Evolutionary conservation across 345 rosid genomes (phyloP), one percentile per base, ranked within the genome.

Genomic region (Brassica nigra): DNA sequence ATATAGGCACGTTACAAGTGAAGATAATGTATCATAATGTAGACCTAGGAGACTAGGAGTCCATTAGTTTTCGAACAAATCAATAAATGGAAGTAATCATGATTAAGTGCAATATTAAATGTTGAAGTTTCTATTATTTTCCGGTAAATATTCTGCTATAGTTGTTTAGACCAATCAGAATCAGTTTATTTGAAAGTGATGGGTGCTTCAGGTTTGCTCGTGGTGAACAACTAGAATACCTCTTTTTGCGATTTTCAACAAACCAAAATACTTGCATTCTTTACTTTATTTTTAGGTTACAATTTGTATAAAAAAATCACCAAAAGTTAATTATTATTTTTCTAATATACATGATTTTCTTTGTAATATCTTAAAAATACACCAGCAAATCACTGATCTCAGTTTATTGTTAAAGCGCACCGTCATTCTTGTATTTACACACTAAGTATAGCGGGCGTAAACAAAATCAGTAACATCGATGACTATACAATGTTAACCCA

Each of bases 1-100:
- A 58, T 15, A 10, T 42, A 68, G 68, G 68, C 74, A 68, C 74
- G 79, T 68, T 76, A 76, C 79, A 76, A 42, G 68, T 59, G 80
- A 76, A 28, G 73, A 76, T 76, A 68, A 76, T 68, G 29, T 68
- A 67, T 34, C 44, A 52, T 64, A 67, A 29, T 67, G 28, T 36
- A 76, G 34, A 57, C 61, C 30, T 58, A 68, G 68, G 68, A 58
- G 27, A 12, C 54, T 58, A 68, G 68, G 68, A 58, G 27, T 18
- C 54, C 61, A 68, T 44, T 44, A 52, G 18, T 57, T 37, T 34
- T 52, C 15, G 27, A 74, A 74, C 27, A 42, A 62, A 31, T 63
- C n/a, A 62, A 62, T 62, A 28, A 14, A n/a, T 52, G 57, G 57
- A 28, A 62, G n/a, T 12, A 30, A 31, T 15, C 18, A 63, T 31